These are phyloP conservation scores for Emericellopsis terricola DNA, from an alignment of 495 filamentous ascomycete species.

Conservation along the genomic window DNA sequence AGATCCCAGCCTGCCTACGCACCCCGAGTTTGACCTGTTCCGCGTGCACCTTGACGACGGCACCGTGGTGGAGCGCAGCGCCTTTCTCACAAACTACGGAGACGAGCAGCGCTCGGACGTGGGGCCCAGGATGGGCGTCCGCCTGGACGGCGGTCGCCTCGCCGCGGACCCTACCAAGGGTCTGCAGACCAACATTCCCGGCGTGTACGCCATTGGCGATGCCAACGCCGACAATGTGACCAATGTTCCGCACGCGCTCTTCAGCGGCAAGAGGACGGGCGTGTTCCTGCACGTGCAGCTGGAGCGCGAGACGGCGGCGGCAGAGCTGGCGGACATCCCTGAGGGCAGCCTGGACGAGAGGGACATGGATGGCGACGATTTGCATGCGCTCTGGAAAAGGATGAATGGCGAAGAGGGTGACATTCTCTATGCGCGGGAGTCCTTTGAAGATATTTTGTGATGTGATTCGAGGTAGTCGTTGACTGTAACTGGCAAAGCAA, in stretches of 20 bases:
- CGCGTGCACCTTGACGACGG: conserved; percentile 32
- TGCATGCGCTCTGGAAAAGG: background rate
- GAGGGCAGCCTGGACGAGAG: background rate
- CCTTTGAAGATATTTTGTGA: too few species aligned
- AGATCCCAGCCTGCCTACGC: conserved; percentile 19
- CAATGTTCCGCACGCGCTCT: conserved; percentile 43
- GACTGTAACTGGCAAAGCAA: too few species aligned
- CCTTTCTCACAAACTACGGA: conserved; percentile 6
- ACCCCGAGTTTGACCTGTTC: conserved; percentile 30
- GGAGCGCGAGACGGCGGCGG: background rate
- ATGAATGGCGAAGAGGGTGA: background rate
- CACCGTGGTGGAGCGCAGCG: conserved; percentile 16
- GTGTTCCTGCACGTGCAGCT: conserved; percentile 26
- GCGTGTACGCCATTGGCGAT: conserved; percentile 12
- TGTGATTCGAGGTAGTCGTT: too few species aligned
- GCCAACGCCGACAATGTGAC: conserved; percentile 37
- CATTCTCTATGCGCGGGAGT: background rate
- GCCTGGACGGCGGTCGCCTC: conserved; percentile 25
- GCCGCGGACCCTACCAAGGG: conserved; percentile 20
- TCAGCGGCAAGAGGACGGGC: conserved; percentile 34
- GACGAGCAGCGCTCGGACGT: conserved; percentile 12
- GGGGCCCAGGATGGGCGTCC: conserved; percentile 21
- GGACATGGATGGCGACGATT: background rate
- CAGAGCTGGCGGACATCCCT: background rate
- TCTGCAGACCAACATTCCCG: conserved; percentile 6